Conservation (phyloP, 352 stramenopile species). For the Blastocystis sp. region DNA sequence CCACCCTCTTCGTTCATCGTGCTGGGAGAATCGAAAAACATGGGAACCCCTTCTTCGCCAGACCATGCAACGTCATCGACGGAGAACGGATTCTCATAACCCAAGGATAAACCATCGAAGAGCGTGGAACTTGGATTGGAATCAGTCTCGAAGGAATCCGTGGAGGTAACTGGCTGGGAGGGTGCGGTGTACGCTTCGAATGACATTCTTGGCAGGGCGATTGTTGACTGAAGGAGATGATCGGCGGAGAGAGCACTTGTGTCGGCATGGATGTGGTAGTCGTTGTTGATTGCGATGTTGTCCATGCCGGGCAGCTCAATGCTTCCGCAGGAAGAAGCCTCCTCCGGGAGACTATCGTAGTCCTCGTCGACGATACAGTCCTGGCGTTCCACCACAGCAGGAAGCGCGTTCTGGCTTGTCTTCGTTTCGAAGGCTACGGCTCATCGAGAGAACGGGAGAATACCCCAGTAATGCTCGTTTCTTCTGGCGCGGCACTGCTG, state of each 20-base stretch:
- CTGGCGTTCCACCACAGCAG: not conserved
- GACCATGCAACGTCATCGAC: not conserved
- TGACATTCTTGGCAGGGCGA: not conserved
- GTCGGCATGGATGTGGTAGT: not conserved
- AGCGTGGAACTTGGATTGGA: not conserved
- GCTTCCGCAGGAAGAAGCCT: not conserved
- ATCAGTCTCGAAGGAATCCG: not conserved
- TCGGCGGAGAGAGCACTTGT: not conserved
- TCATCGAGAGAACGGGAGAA: not conserved
- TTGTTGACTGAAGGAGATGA: not conserved
- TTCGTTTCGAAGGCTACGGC: not conserved
- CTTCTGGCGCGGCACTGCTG: slow-evolving; percentile 10
- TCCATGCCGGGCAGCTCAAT: not conserved
- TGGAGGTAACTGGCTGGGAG: not conserved
- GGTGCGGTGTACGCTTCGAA: not conserved
- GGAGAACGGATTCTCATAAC: not conserved
- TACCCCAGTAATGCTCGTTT: slow-evolving; percentile 63
- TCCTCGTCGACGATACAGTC: not conserved
- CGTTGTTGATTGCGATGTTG: not conserved
- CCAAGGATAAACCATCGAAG: not conserved
- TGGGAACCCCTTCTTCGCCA: not conserved
- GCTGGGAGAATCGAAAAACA: not conserved
- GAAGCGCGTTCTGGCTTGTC: not conserved
- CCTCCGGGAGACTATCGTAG: not conserved
- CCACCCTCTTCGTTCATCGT: not conserved